Conservation (phyloP, 1,139 yeast species). For the Kodamaea derodonti region DNA sequence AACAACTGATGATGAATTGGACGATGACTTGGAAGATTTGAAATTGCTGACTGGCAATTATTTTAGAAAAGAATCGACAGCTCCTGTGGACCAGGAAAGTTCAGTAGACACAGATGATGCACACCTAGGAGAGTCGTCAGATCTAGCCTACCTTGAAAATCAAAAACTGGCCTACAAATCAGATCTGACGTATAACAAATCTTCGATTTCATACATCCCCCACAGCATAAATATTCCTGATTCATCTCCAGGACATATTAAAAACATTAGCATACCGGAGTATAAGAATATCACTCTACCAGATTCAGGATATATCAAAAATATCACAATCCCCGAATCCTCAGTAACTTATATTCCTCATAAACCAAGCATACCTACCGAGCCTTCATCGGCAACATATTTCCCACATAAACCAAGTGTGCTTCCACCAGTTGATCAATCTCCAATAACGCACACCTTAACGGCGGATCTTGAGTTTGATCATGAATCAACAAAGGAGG, state of each 20-base stretch:
- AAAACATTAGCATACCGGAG: too few relatives aligned
- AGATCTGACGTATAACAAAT: too few relatives aligned
- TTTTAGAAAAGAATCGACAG: too few relatives aligned
- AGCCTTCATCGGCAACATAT: constrained; percentile 65
- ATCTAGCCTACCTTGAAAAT: too few relatives aligned
- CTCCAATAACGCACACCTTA: constrained; percentile 26
- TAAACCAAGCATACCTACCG: constrained; percentile 11
- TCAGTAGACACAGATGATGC: not conserved
- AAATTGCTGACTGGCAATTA: too few relatives aligned
- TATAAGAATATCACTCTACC: too few relatives aligned
- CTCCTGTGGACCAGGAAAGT: too few relatives aligned
- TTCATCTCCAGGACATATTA: too few relatives aligned
- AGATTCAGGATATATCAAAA: not conserved
- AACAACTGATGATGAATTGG: constrained; percentile 10
- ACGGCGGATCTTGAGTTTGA: constrained; percentile 39
- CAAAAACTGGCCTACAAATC: not conserved
- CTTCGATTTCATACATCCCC: not conserved
- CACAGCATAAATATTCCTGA: too few relatives aligned
- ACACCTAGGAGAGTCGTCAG: not conserved
- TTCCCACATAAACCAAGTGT: constrained; percentile 53
- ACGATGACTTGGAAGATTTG: too few relatives aligned
- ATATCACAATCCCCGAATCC: not conserved
- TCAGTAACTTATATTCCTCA: not conserved
- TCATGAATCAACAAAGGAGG: too few relatives aligned
- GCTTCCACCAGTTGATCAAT: constrained; percentile 3